Evolutionary conservation across 2,329 filamentous ascomycete genomes (phyloP).

Genomic region (Macroventuria anomochaeta): DNA sequence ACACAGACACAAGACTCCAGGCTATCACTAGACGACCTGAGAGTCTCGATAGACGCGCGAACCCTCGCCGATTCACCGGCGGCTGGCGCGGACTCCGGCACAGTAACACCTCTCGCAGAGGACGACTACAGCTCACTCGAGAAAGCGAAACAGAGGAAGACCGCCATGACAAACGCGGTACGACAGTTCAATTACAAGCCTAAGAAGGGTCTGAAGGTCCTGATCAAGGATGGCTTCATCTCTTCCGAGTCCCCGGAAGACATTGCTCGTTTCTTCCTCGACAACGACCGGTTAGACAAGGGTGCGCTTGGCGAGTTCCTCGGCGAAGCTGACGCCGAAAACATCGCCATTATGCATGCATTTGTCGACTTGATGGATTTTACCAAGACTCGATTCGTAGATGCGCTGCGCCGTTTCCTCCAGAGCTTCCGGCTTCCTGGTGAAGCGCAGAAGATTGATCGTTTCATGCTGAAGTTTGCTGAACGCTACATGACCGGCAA

Average conservation of each 20-base stretch:
- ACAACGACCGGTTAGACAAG: constrained; percentile 87
- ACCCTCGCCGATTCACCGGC: constrained; percentile 67
- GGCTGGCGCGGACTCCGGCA: constrained; percentile 57
- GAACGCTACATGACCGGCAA: constrained; percentile 95
- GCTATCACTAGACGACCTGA: constrained; percentile 64
- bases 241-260: constrained; percentile 77
- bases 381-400: constrained; percentile 86
- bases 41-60: constrained; percentile 79
- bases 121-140: constrained; percentile 96
- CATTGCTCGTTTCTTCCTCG: constrained; percentile 81
- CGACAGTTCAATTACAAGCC: constrained; percentile 97
- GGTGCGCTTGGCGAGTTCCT: constrained; percentile 91
- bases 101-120: constrained; percentile 61
- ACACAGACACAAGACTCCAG: constrained; percentile 53
- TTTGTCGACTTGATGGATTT: constrained; percentile 98
- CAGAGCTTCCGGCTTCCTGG: constrained; percentile 95
- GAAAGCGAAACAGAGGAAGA: constrained; percentile 92
- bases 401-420: constrained; percentile 87
- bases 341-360: constrained; percentile 97
- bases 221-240: constrained; percentile 88
- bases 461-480: constrained; percentile 98
- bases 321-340: constrained; percentile 89
- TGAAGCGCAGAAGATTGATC: constrained; percentile 98
- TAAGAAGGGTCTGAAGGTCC: constrained; percentile 85
- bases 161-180: constrained; percentile 85